Evolutionary conservation across 495 filamentous ascomycete genomes (phyloP), one percentile per base, ranked within the genome.

Genomic region (Hypoxylon intermedium): DNA sequence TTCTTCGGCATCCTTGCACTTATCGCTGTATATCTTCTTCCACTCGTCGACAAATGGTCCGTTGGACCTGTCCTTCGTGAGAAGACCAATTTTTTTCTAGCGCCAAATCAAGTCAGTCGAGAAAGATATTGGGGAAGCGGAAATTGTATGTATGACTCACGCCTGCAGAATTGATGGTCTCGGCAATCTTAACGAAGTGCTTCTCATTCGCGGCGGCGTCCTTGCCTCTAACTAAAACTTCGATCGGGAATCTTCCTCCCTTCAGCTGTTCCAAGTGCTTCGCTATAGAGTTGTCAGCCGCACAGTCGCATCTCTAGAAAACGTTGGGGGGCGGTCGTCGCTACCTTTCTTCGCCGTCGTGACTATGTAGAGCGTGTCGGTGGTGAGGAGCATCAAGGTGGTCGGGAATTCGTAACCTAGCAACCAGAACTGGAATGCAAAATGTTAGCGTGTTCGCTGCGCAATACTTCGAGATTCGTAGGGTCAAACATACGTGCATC

Each of bases 351-450:
- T 99, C 15, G 90, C 87, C 9, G 94, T 98, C 1, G 95, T 98
- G 50, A 98, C 87, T 45, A 97, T 85, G 72, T 92, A 93, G 59
- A 98, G 77, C 48, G 84, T 82, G 49, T 98, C 95, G 45, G 85
- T 83, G 7, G 95, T 97, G 65, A 98, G 82, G 38, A 99, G 81
- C 74, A 99, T 88, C 34, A 98, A 81, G 0, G 94, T 98, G 11
- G 94, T 91, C 37, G 94, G 94, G 67, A 99, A 99, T 71, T 99
- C 94, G 80, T 98, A 99, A 61, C 94, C 94, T 55, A 99, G 83
- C 43, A 99, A 82, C 94, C 94, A 99, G 77, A 97, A 96, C 92
- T 98, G 76, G 34, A 59, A 3, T 54, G n/a, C n/a, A 36, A 42
- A 16, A 20, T 51, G 61, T 63, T 13, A 67, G 38, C 43, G 47